Evolutionary conservation across 495 filamentous ascomycete species (phyloP).

Genomic region (Bathelium albidoporum): DNA sequence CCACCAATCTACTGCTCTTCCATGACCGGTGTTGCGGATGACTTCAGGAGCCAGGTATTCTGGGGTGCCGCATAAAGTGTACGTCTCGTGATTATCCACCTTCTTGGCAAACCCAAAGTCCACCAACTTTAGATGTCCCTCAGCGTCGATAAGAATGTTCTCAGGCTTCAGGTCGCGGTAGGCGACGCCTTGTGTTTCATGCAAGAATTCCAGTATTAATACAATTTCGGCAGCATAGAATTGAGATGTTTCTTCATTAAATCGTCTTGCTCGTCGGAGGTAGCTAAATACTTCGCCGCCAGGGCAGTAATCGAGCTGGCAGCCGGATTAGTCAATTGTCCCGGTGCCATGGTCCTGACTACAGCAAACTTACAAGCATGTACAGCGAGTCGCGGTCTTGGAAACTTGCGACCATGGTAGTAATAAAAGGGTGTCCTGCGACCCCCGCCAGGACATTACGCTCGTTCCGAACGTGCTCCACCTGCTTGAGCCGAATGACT

Average conservation of each 20-base stretch:
- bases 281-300: conserved; percentile 96
- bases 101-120: conserved; percentile 97
- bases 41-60: conserved; percentile 97
- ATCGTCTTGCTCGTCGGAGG: conserved; percentile 71
- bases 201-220: conserved; percentile 82
- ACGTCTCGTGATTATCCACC: conserved; percentile 67
- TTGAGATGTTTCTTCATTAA: conserved; percentile 72
- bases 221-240: conserved; percentile 97
- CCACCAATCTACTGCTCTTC: conserved; percentile 99
- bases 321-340: background rate
- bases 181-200: conserved; percentile 77
- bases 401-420: conserved; percentile 79
- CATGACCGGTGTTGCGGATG: conserved; percentile 84
- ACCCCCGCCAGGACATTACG: conserved; percentile 77
- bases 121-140: conserved; percentile 93
- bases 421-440: conserved; percentile 90
- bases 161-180: conserved; percentile 96
- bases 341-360: background rate
- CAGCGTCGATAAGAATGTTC: conserved; percentile 82
- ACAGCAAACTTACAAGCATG: conserved; percentile 58
- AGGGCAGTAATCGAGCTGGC: conserved; percentile 75
- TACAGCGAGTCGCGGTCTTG: conserved; percentile 83
- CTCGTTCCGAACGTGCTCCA: conserved; percentile 95
- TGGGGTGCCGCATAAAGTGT: conserved; percentile 91
- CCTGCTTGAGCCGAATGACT: conserved; percentile 95